Evolutionary conservation across 1,139 yeast genomes (phyloP), one percentile per base, ranked within the genome.

Genomic region (Saccharomyces hybrid): DNA sequence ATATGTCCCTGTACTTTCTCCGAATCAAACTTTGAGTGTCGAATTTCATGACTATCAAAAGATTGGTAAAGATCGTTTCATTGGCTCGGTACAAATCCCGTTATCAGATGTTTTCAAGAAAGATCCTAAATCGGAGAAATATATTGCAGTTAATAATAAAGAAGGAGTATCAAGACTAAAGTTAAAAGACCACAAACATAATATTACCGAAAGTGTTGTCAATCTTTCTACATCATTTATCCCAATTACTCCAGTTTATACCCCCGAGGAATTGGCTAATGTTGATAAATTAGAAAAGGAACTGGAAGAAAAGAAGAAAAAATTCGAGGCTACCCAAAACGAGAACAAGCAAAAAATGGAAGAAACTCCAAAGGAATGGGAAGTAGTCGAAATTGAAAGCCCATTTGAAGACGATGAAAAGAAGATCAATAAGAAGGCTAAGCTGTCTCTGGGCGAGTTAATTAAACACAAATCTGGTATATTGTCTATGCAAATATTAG

Each of bases 31-130:
- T 60, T 70, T 83, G 55, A 72, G 79, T 52, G 64, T 86, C 48
- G 81, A 82, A 59, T 71, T 84, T 51, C 78, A 80, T 79, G 93
- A 86, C 70, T 83, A 80, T 53, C 89, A 86, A 68, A 75, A 77
- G 24, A 78, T 80, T 53, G 81, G 80, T 26, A 78, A 81, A 56
- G 90, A 86, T 67, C 78, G 90, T 66, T 66, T 79, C 1, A 74
- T 86, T 61, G 95, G 93, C 26, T 71, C 79, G 4, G 76, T 80
- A 48, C 78, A 81, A 31, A 69, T 85, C 41, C 73, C 80, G 48
- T 75, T 81, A 19, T 67, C 75, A 29, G 80, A 81, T 42, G 77
- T 78, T 59, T 70, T 84, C 60, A 75, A 75, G 65, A 78, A 75
- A 63, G 76, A 77, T 58, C 63, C 68, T 3, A 72, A 75, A 29